Conservation (phyloP, 106 monocot species). For the Phalaenopsis aphrodite region DNA sequence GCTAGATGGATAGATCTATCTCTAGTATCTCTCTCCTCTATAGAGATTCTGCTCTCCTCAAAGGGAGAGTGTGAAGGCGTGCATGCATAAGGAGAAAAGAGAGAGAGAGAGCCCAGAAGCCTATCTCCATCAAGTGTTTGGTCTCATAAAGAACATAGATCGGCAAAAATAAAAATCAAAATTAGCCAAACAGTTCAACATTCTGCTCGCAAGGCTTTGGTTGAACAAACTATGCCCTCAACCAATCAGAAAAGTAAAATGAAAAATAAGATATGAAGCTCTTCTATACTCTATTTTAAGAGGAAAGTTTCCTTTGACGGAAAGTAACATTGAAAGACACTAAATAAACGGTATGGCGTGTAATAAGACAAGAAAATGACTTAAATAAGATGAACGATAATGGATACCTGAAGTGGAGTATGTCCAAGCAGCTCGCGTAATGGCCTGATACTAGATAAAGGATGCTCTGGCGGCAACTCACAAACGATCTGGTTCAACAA, state of each 20-base stretch:
- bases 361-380: not conserved
- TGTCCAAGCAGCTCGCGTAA: slow-evolving; percentile 71
- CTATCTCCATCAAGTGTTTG: not conserved
- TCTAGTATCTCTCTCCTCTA: too few species aligned
- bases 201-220: not conserved
- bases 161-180: not conserved
- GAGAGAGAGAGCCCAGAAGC: too few species aligned
- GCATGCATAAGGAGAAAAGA: too few species aligned
- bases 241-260: too few species aligned
- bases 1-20: too few species aligned
- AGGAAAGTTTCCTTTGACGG: too few species aligned
- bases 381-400: not conserved
- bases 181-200: not conserved
- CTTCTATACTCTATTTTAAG: too few species aligned
- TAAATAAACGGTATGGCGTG: not conserved
- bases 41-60: too few species aligned
- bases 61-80: too few species aligned
- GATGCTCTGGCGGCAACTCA: slow-evolving; percentile 78
- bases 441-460: slow-evolving; percentile 57
- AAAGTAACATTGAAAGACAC: not conserved
- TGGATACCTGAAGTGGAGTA: slow-evolving; percentile 64
- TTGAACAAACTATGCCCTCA: too few species aligned
- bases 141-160: not conserved
- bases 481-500: slow-evolving; percentile 82
- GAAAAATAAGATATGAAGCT: too few species aligned